Conservation (phyloP, 2,329 filamentous ascomycete genomes). For the Westerdykella sp. region DNA sequence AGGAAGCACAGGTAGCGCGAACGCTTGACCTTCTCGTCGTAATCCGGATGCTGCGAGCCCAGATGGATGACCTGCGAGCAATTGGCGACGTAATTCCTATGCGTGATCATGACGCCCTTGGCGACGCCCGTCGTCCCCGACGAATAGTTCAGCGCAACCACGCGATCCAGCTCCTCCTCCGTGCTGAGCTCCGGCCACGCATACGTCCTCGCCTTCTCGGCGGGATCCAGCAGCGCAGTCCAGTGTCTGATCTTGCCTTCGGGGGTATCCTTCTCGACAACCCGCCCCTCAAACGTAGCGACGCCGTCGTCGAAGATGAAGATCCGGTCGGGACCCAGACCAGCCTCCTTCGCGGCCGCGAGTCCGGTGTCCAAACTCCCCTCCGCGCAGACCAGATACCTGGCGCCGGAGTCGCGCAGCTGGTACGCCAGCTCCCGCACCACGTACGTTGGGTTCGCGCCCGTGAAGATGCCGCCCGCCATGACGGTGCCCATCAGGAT, state of each 20-base stretch:
- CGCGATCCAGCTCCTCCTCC: constrained; percentile 46
- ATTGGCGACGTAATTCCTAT: constrained; percentile 70
- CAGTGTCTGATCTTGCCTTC: constrained; percentile 51
- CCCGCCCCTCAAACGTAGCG: constrained; percentile 41
- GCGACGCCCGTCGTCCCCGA: constrained; percentile 74
- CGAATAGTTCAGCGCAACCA: constrained; percentile 71
- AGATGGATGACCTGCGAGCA: constrained; percentile 54
- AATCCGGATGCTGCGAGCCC: constrained; percentile 43
- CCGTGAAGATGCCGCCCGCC: constrained; percentile 72
- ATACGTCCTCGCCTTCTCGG: constrained; percentile 51
- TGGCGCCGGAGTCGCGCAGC: constrained; percentile 63
- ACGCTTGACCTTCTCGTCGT: constrained; percentile 39
- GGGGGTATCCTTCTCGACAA: constrained; percentile 28
- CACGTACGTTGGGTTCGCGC: constrained; percentile 64
- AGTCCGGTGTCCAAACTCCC: constrained; percentile 56
- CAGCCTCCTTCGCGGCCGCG: constrained; percentile 56
- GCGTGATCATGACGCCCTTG: constrained; percentile 79
- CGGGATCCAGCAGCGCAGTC: constrained; percentile 51
- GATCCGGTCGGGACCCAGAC: constrained; percentile 50
- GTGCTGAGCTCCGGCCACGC: constrained; percentile 55
- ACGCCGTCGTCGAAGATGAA: constrained; percentile 59
- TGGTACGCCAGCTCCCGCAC: constrained; percentile 69
- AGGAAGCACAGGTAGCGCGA: constrained; percentile 58
- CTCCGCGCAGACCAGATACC: constrained; percentile 60
- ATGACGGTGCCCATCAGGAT: constrained; percentile 68